A percentile compares a stretch with the other conserved stretches of the same genome.
Evolutionary conservation across 2,329 filamentous ascomycete species (phyloP).

Genomic region (Lachnellula arida): DNA sequence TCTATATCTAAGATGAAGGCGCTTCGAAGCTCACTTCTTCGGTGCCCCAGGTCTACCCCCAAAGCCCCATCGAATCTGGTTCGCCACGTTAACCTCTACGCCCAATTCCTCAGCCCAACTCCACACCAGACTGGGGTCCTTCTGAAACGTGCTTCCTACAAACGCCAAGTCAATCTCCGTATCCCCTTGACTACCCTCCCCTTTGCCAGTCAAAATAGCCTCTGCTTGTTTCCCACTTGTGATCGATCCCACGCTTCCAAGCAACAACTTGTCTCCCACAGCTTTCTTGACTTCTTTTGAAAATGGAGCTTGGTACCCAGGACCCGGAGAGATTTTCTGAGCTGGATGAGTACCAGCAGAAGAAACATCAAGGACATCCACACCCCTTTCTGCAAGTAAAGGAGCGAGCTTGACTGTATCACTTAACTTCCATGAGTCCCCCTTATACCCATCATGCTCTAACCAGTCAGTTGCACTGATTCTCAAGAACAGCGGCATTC

Average conservation of each 20-base stretch:
- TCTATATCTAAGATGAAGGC: background rate
- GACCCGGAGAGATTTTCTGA: slow-evolving; percentile 53
- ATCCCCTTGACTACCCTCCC: slow-evolving; percentile 40
- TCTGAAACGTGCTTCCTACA: slow-evolving; percentile 51
- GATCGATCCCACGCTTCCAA: slow-evolving; percentile 48
- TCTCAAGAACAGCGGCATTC: slow-evolving; percentile 68
- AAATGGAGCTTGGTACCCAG: slow-evolving; percentile 67
- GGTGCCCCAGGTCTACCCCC: slow-evolving; percentile 34
- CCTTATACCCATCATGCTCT: slow-evolving; percentile 50
- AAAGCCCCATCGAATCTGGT: slow-evolving; percentile 54
- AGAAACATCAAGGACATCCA: slow-evolving; percentile 72
- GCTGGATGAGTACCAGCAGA: slow-evolving; percentile 59
- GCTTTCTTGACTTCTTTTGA: slow-evolving; percentile 66
- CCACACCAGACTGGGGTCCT: slow-evolving; percentile 54
- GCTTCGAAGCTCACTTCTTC: background rate
- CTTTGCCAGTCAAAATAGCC: slow-evolving; percentile 41
- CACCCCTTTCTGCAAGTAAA: slow-evolving; percentile 58
- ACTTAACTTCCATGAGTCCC: slow-evolving; percentile 62
- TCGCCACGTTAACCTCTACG: slow-evolving; percentile 42
- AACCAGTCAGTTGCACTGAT: slow-evolving; percentile 76
- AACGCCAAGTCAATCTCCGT: slow-evolving; percentile 45
- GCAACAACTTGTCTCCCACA: slow-evolving; percentile 55
- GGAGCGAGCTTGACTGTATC: slow-evolving; percentile 60
- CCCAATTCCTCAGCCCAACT: slow-evolving; percentile 51
- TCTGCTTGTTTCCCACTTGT: slow-evolving; percentile 42